phyloP scores from a whole-genome alignment of 176 grass and related monocot species.

The Musa schizocarpa region DNA sequence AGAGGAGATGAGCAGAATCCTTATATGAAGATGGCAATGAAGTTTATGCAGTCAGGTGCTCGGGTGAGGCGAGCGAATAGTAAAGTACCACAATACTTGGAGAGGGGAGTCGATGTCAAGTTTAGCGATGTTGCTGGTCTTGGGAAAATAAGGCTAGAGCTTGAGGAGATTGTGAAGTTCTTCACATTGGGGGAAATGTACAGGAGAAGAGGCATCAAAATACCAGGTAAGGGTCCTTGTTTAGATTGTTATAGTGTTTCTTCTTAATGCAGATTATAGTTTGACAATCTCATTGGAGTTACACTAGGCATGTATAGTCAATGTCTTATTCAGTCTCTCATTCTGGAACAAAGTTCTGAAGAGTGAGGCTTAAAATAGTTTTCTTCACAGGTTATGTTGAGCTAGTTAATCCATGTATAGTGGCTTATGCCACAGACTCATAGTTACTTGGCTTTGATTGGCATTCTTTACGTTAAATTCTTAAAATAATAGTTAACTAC shows the following conservation, averaged over 20 bases:
- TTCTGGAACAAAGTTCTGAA: no score
- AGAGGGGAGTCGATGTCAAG: constrained; percentile 26
- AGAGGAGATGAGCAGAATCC: constrained; percentile 25
- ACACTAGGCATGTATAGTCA: no score
- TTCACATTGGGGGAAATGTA: constrained; percentile 35
- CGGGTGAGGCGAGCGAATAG: constrained; percentile 22
- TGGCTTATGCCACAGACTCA: no score
- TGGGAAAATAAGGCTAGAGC: constrained; percentile 26
- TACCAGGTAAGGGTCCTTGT: constrained; percentile 18
- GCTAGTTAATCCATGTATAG: no score
- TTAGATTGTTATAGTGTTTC: not conserved
- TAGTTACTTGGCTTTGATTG: no score
- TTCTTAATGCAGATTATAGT: not conserved
- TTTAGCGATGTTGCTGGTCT: constrained; percentile 33
- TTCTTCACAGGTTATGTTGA: no score
- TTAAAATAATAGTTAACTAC: no score
- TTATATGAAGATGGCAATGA: constrained; percentile 30
- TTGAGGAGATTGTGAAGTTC: constrained; percentile 38
- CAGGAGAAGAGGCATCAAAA: constrained; percentile 25
- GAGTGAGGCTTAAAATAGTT: no score
- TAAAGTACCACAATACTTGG: constrained; percentile 24
- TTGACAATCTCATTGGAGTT: not conserved
- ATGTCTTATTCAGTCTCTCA: no score
- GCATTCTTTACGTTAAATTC: no score
- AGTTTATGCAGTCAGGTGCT: constrained; percentile 30